These are phyloP conservation scores for Mortierella sp. DNA, from an alignment of 371 early-diverging fungal genomes.

Conservation along the genomic window DNA sequence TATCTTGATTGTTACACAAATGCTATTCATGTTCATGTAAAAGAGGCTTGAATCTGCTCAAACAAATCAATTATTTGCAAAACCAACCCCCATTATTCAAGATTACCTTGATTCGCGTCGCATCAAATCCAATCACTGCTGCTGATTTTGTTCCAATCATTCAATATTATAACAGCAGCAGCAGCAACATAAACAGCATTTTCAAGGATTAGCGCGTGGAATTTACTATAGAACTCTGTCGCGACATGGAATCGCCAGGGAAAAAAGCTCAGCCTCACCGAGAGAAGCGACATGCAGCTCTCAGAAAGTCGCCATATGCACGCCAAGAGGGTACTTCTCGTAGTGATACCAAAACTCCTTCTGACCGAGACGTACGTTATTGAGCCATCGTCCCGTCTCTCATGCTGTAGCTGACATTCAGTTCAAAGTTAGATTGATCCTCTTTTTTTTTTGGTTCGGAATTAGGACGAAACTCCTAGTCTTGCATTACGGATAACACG, in stretches of 20 bases:
- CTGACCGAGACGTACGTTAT: background rate
- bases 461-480: background rate
- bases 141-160: background rate
- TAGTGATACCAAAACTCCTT: background rate
- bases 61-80: no score
- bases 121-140: no score
- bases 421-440: background rate
- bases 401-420: background rate
- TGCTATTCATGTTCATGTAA: no score
- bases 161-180: background rate
- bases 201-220: background rate
- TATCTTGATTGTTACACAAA: slow-evolving; percentile 1
- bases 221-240: background rate
- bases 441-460: background rate
- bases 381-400: background rate
- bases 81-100: no score
- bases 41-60: no score
- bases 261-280: background rate
- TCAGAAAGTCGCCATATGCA: background rate
- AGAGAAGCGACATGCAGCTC: slow-evolving; percentile 3
- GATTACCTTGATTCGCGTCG: no score
- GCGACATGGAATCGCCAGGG: slow-evolving; percentile 4
- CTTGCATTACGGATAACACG: background rate
- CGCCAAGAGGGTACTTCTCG: background rate
- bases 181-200: background rate